phyloP scores from a whole-genome alignment of 306 rosid genomes.

The Carpinus viminea region DNA sequence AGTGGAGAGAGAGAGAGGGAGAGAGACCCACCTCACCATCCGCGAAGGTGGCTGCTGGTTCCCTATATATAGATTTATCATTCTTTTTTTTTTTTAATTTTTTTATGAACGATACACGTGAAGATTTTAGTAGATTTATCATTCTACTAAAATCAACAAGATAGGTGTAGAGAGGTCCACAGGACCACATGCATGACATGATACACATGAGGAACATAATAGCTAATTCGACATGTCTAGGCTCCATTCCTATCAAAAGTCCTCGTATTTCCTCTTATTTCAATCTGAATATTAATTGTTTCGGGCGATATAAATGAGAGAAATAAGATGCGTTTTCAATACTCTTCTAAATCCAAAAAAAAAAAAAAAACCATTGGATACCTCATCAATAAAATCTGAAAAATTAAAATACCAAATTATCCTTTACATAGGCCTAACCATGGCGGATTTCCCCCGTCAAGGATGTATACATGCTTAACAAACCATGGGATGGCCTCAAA shows the following conservation, averaged over 20 bases:
- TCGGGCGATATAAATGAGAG: no score
- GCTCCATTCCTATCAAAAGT: not conserved
- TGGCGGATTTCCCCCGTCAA: no score
- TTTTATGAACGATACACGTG: no score
- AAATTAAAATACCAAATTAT: no score
- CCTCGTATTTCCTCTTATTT: not conserved
- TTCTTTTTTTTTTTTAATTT: no score
- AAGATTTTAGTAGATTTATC: not conserved
- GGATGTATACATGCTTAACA: no score
- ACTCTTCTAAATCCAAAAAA: no score
- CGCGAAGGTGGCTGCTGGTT: conserved; percentile 3
- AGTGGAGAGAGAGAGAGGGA: not conserved
- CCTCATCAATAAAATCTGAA: no score
- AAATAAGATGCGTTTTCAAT: no score
- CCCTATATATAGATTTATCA: not conserved
- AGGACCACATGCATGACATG: not conserved
- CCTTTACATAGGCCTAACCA: no score
- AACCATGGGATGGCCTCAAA: no score
- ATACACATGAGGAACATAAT: not conserved
- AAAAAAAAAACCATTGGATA: no score
- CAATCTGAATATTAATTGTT: not conserved
- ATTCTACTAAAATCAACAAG: not conserved
- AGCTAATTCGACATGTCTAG: not conserved
- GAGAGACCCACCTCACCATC: conserved; percentile 11
- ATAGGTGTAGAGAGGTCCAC: not conserved